Evolutionary conservation across 1,284 basidiomycete species (phyloP).

Genomic region (Cutaneotrichosporon cutaneum): DNA sequence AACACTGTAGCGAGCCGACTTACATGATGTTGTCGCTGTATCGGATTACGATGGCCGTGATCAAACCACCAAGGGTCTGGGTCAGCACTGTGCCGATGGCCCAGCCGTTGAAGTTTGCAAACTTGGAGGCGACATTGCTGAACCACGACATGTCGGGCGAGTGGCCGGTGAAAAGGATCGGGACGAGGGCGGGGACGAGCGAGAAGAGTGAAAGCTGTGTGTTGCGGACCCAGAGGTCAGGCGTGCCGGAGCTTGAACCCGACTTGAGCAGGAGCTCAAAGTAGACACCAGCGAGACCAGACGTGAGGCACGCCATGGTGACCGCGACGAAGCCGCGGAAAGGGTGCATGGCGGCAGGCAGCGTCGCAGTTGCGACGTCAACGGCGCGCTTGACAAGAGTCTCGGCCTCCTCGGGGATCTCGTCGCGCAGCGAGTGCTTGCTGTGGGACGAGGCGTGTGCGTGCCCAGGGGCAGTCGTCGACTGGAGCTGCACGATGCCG

Average conservation of each 20-base stretch:
- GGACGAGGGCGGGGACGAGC: slow-evolving; percentile 80
- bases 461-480: slow-evolving; percentile 29
- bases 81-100: slow-evolving; percentile 86
- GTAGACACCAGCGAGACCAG: slow-evolving; percentile 96
- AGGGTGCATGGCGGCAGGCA: slow-evolving; percentile 61
- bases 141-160: slow-evolving; percentile 39
- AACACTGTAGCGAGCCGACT: slow-evolving; percentile 14
- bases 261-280: slow-evolving; percentile 96
- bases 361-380: slow-evolving; percentile 5
- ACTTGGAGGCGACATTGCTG: slow-evolving; percentile 38
- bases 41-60: slow-evolving; percentile 70
- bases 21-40: slow-evolving; percentile 56
- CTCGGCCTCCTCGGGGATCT: slow-evolving; percentile 5
- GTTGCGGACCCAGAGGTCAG: slow-evolving; percentile 92
- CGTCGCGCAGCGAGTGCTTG: neutral
- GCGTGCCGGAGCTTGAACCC: slow-evolving; percentile 52
- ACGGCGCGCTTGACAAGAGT: slow-evolving; percentile 5
- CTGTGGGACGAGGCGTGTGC: neutral
- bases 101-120: slow-evolving; percentile 70
- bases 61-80: slow-evolving; percentile 84
- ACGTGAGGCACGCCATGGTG: slow-evolving; percentile 87
- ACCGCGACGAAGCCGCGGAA: slow-evolving; percentile 81
- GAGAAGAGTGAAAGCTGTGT: slow-evolving; percentile 94
- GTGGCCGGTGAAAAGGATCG: slow-evolving; percentile 65
- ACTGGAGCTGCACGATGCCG: slow-evolving; percentile 87